Percentiles rank a stretch among this genome's conserved stretches.
Evolutionary conservation across 768 basidiomycete species (phyloP).

Genomic region (Obba rivulosa): DNA sequence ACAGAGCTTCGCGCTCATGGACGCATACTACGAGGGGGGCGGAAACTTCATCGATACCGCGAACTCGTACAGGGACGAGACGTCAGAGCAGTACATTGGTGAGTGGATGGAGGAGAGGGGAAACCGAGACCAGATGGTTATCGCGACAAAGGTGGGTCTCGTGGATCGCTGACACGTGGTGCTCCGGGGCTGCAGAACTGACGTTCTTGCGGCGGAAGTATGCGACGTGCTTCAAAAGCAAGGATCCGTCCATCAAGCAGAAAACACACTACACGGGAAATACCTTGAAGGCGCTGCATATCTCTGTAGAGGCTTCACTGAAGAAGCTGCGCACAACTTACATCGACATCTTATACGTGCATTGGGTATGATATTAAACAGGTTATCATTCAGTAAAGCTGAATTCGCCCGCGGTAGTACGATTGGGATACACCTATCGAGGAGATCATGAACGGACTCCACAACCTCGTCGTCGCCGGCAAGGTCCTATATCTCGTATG

Average conservation of each 20-base stretch:
- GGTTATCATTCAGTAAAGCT: no score
- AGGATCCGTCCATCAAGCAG: slow-evolving; percentile 17
- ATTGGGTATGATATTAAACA: slow-evolving; percentile 22
- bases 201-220: slow-evolving; percentile 14
- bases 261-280: slow-evolving; percentile 39
- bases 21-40: slow-evolving; percentile 24
- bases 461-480: slow-evolving; percentile 43
- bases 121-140: slow-evolving; percentile 38
- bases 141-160: slow-evolving; percentile 34
- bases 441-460: slow-evolving; percentile 50
- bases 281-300: slow-evolving; percentile 28
- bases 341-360: slow-evolving; percentile 53
- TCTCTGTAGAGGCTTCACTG: slow-evolving; percentile 32
- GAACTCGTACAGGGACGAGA: slow-evolving; percentile 30
- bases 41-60: slow-evolving; percentile 32
- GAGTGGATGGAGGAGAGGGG: slow-evolving; percentile 40
- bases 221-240: slow-evolving; percentile 21
- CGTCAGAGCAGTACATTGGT: slow-evolving; percentile 35
- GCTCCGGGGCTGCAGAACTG: not conserved
- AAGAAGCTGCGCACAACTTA: slow-evolving; percentile 56
- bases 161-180: slow-evolving; percentile 1
- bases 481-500: slow-evolving; percentile 35
- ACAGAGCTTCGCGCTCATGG: slow-evolving; percentile 25
- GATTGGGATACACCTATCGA: slow-evolving; percentile 47
- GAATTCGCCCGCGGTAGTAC: slow-evolving; percentile 25